Conservation (phyloP, 2,329 filamentous ascomycete genomes). For the Ophiostoma tasmaniense region DNA sequence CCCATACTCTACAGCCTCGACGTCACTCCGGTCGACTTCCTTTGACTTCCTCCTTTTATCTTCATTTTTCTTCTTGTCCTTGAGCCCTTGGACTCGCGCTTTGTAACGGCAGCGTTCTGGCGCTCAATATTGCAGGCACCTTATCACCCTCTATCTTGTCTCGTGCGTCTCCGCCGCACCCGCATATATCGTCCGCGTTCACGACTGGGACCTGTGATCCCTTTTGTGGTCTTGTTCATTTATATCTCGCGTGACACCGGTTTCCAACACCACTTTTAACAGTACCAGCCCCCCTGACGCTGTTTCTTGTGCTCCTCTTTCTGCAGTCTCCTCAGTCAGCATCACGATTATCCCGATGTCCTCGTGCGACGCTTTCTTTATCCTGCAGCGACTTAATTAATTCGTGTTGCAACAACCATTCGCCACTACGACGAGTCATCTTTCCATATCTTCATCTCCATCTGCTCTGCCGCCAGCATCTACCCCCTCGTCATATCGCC, state of each 20-base stretch:
- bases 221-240: background rate
- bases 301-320: background rate
- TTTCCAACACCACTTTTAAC: background rate
- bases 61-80: background rate
- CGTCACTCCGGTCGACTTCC: background rate
- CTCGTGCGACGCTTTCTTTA: conserved; percentile 4
- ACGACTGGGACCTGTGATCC: background rate
- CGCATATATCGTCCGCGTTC: background rate
- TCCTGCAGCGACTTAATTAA: conserved; percentile 11
- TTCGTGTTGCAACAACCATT: background rate
- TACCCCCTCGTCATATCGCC: background rate
- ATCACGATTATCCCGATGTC: conserved; percentile 6
- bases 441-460: background rate
- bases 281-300: background rate
- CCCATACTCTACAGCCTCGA: conserved; percentile 1
- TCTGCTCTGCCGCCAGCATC: background rate
- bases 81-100: background rate
- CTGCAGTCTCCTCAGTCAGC: background rate
- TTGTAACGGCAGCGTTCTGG: background rate
- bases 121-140: background rate
- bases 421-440: background rate
- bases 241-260: background rate
- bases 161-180: background rate
- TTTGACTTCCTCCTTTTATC: background rate
- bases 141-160: background rate